Percentiles rank a stretch among this genome's conserved stretches.
Conservation (phyloP, 345 rosid species). For the Salix exigua region DNA sequence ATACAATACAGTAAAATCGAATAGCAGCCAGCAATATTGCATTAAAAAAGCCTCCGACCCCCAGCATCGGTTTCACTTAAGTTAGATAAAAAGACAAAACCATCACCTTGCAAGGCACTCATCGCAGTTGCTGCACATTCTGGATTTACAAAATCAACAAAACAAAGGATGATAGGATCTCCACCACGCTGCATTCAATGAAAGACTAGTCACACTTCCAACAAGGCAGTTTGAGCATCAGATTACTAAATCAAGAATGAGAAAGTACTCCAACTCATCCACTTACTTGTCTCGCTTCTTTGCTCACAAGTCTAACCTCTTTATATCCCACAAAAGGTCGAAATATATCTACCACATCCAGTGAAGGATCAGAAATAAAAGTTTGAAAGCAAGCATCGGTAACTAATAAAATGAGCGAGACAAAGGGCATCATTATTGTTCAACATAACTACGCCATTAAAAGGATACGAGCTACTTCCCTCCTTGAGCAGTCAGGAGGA, state of each 20-base stretch:
- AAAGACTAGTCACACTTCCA: neutral
- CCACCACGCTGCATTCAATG: constrained; percentile 64
- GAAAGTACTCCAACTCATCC: neutral
- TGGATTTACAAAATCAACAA: constrained; percentile 76
- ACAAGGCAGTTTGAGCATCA: neutral
- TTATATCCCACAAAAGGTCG: constrained; percentile 82
- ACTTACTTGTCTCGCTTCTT: constrained; percentile 71
- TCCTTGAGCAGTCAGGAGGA: constrained; percentile 63
- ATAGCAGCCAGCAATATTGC: neutral
- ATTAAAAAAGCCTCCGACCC: neutral
- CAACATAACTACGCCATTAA: constrained; percentile 1
- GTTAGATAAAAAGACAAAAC: neutral
- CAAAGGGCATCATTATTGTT: neutral
- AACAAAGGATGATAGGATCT: constrained; percentile 77
- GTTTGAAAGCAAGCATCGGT: neutral
- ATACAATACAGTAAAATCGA: too few relatives aligned
- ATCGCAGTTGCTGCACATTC: constrained; percentile 92
- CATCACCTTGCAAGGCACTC: constrained; percentile 83
- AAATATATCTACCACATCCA: constrained; percentile 57
- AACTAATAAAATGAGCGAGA: neutral
- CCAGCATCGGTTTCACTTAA: neutral
- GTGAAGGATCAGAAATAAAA: constrained; percentile 33
- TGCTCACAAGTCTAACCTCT: constrained; percentile 74
- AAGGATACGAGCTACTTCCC: constrained; percentile 94
- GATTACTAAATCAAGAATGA: neutral